Evolutionary conservation across 2,329 filamentous ascomycete genomes (phyloP), one percentile per base, ranked within the genome.

Genomic region (Shiraia sp.): DNA sequence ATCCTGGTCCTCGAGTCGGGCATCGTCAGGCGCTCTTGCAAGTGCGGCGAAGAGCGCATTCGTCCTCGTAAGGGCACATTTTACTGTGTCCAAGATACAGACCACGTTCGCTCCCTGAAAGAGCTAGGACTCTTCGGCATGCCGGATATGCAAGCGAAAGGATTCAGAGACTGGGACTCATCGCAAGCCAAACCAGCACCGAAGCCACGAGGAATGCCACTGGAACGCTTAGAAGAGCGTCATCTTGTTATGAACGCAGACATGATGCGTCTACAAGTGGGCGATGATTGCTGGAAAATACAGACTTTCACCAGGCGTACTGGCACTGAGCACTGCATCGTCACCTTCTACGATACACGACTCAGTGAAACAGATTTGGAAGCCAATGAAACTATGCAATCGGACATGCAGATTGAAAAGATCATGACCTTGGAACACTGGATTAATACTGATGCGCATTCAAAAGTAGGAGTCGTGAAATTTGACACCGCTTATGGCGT

Each of bases 1-100:
- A 10, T 36, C 34, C 10, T 15, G 6, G 23, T 23, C 19, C 16
- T 23, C 10, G 12, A 26, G 10, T 12, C 10, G 7, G 34, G 23
- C 14, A 9, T 36, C 10, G 14, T 36, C 13, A 13, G 13, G 8
- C 12, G 25, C n/a, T 9, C 17, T 5, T 16, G 16, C 24, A 26
- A 28, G 23, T 15, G 27, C 13, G 34, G 34, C 24, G 34, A 36
- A 13, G 34, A 36, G 19, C 34, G 34, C 24, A 28, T 36, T 6
- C 34, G 34, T 10, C 34, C 34, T 2, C 24, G 24, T 12, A 36
- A 36, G 14, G 26, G 34, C 6, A 28, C 26, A 4, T 36, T 36
- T 13, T 36, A 29, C 12, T 23, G 34, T 8, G 13, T 36, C 14
- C n/a, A 36, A 3, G 12, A 36, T n/a, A 34, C 5, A 6, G 10